These are phyloP conservation scores for Gonium pectorale DNA, from an alignment of 139 green algal species.

Conservation along the genomic window DNA sequence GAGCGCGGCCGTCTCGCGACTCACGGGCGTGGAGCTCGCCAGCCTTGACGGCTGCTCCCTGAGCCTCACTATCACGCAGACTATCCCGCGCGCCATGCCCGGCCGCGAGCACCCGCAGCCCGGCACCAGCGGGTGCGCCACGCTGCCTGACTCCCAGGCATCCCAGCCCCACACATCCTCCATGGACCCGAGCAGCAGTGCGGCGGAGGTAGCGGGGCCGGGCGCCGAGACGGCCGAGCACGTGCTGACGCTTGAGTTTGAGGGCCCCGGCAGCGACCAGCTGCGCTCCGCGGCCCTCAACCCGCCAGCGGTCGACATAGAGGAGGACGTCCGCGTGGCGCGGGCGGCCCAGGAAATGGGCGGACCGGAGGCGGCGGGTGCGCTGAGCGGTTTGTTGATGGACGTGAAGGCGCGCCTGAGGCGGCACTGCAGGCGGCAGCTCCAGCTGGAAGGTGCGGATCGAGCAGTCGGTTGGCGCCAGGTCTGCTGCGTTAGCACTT, in stretches of 20 bases:
- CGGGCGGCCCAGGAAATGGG: not conserved
- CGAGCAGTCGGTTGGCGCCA: no score
- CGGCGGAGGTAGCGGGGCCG: not conserved
- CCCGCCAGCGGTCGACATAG: slow-evolving; percentile 13
- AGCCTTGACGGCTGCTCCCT: not conserved
- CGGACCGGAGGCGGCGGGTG: not conserved
- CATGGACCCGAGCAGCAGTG: not conserved
- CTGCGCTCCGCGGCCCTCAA: not conserved
- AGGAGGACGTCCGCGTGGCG: slow-evolving; percentile 4
- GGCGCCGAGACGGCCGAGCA: slow-evolving; percentile 2
- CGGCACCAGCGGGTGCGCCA: not conserved
- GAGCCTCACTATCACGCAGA: slow-evolving; percentile 17
- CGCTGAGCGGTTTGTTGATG: not conserved
- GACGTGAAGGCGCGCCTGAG: slow-evolving; percentile 28
- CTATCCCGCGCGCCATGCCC: slow-evolving; percentile 32
- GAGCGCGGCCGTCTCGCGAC: not conserved
- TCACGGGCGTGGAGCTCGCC: slow-evolving; percentile 8
- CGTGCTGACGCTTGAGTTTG: slow-evolving; percentile 5
- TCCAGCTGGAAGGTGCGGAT: slow-evolving; percentile 24
- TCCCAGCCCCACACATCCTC: not conserved
- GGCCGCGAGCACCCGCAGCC: not conserved
- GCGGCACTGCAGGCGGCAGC: slow-evolving; percentile 26
- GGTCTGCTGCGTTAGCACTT: no score
- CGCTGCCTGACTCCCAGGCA: not conserved
- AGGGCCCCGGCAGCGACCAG: not conserved